A percentile compares a stretch with the other conserved stretches of the same genome.
Conservation (phyloP, 1,139 yeast species). For the Suhomyces maxii region DNA sequence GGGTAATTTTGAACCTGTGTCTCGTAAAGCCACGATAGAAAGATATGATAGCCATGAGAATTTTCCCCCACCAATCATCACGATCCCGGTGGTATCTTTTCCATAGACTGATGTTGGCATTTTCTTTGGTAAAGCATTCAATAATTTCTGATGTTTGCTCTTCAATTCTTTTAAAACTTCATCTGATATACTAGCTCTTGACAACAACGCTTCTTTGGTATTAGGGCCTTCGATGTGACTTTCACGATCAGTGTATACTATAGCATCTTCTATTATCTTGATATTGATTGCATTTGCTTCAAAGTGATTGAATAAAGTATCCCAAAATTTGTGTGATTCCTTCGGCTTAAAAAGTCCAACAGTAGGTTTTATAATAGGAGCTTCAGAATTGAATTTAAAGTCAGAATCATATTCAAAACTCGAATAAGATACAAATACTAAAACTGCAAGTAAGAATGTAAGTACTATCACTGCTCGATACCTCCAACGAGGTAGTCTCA, state of each 20-base stretch:
- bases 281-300: constrained; percentile 14
- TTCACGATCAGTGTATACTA: constrained; percentile 24
- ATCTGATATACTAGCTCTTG: constrained; percentile 30
- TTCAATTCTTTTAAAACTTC: constrained; percentile 25
- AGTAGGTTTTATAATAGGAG: constrained; percentile 7
- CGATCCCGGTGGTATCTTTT: constrained; percentile 32
- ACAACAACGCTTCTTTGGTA: constrained; percentile 29
- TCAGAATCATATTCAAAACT: not conserved
- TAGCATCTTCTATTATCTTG: constrained; percentile 19
- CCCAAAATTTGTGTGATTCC: constrained; percentile 20
- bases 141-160: constrained; percentile 25
- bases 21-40: constrained; percentile 34
- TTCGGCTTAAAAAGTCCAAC: constrained; percentile 11
- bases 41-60: constrained; percentile 44
- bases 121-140: constrained; percentile 26
- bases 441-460: not conserved
- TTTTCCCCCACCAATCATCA: constrained; percentile 39
- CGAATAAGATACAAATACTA: not conserved
- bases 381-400: not conserved
- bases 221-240: constrained; percentile 26
- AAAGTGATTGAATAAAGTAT: constrained; percentile 15
- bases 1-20: constrained; percentile 37
- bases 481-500: constrained; percentile 11
- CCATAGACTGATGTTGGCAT: constrained; percentile 27
- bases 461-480: constrained; percentile 8